These are phyloP conservation scores for Sclerotinia spermophila DNA, from an alignment of 2,329 filamentous ascomycete species.

Conservation along the genomic window DNA sequence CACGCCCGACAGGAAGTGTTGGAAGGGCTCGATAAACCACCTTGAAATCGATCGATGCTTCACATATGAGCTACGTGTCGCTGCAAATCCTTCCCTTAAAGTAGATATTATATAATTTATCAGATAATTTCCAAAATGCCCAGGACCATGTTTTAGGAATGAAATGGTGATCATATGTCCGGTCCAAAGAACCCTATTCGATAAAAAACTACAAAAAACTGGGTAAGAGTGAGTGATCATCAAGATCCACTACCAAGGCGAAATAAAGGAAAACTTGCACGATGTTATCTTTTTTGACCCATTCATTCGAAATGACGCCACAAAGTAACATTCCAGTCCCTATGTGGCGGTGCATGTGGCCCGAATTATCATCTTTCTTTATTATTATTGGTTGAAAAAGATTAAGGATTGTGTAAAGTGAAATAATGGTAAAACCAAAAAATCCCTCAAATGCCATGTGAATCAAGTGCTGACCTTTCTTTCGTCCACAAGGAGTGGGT, in stretches of 20 bases:
- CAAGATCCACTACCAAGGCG: background rate
- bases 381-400: background rate
- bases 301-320: background rate
- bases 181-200: background rate
- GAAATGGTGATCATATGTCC: background rate
- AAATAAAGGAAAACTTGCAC: conserved; percentile 13
- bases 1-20: background rate
- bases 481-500: too few relatives aligned
- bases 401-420: background rate
- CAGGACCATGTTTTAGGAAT: background rate
- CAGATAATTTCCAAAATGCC: background rate
- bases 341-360: conserved; percentile 9
- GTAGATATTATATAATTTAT: background rate
- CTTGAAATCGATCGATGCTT: conserved; percentile 5
- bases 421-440: background rate
- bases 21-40: background rate
- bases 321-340: background rate
- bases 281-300: background rate
- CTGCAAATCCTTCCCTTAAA: conserved; percentile 5
- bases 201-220: background rate
- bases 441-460: background rate
- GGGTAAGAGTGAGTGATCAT: background rate
- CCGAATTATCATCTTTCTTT: background rate
- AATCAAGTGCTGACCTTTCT: background rate
- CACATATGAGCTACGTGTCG: background rate